Evolutionary conservation across 1,139 yeast species (phyloP), one percentile per base, ranked within the genome.

Genomic region (Zygoascus sp.): DNA sequence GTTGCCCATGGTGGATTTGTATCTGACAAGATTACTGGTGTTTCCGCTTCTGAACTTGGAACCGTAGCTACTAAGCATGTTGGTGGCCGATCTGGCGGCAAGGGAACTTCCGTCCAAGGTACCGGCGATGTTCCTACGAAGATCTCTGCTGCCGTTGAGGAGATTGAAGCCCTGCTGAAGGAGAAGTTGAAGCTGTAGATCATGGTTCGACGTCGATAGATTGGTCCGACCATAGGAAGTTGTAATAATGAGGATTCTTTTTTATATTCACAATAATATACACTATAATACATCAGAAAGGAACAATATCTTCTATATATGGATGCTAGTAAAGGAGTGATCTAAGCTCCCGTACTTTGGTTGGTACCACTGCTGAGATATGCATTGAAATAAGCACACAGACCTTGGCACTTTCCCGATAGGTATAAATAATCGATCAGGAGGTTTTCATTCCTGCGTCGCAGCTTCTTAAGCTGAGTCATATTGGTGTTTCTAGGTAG

Each of bases 61-160:
- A 70, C 75, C 48, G 71, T 76, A 49, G 97, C 86, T 40, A 73
- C 90, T 42, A 69, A 72, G 46, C 74, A 76, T 59, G 80, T 94
- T 58, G 99, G 98, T 56, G 99, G 99, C 67, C 87, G 85, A 67
- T 95, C 96, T 50, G 99, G 99, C 69, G 99, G 99, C 66, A 92
- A 88, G 70, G 97, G 97, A 53, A 87, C 89, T 58, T 81, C 90
- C 51, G 88, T 89, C 56, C 98, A 92, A 73, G 99, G 99, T 67
- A 84, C 89, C 81, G 98, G 98, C 60, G 88, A 83, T 59, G 85
- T 87, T 53, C 77, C 81, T 35, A 74, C 70, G 38, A 87, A 86
- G 55, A 75, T 89, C 49, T 74, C 73, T 39, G 76, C 74, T 37
- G 99, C 98, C 25, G 73, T 90, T 54, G 77, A 74, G 36, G 88